Conservation (phyloP, 345 rosid genomes). For the Lepidium sativum region DNA sequence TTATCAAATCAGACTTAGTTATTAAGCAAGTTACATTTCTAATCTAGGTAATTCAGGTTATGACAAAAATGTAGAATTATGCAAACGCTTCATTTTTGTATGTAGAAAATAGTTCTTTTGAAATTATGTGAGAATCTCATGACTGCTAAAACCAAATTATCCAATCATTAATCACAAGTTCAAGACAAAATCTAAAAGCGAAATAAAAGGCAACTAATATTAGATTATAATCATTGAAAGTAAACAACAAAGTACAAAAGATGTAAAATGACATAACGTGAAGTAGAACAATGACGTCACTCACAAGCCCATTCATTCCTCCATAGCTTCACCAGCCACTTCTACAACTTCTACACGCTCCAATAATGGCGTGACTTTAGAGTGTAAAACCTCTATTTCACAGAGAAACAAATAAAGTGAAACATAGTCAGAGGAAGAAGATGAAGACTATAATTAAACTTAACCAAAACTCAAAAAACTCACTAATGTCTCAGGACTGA, state of each 20-base stretch:
- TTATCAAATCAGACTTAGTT: too few species aligned
- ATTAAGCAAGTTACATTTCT: too few species aligned
- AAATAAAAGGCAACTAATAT: neutral
- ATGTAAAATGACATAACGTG: neutral
- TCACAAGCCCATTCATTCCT: slow-evolving; percentile 34
- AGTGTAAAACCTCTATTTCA: slow-evolving; percentile 52
- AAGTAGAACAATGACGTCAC: neutral
- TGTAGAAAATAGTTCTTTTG: neutral
- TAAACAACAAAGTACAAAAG: neutral
- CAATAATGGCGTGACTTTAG: slow-evolving; percentile 52
- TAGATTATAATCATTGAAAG: neutral
- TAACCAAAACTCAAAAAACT: neutral
- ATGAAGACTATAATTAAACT: neutral
- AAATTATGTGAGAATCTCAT: neutral
- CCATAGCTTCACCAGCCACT: slow-evolving; percentile 61
- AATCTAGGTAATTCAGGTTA: too few species aligned
- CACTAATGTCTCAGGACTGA: neutral
- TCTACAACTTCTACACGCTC: slow-evolving; percentile 43
- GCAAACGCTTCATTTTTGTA: too few species aligned
- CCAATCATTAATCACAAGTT: too few species aligned
- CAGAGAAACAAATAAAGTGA: neutral
- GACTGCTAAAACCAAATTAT: too few species aligned
- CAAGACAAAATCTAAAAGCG: neutral
- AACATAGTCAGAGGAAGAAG: neutral
- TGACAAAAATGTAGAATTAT: too few species aligned